These are phyloP conservation scores for Neurospora terricola DNA, from an alignment of 495 filamentous ascomycete species.

Conservation along the genomic window DNA sequence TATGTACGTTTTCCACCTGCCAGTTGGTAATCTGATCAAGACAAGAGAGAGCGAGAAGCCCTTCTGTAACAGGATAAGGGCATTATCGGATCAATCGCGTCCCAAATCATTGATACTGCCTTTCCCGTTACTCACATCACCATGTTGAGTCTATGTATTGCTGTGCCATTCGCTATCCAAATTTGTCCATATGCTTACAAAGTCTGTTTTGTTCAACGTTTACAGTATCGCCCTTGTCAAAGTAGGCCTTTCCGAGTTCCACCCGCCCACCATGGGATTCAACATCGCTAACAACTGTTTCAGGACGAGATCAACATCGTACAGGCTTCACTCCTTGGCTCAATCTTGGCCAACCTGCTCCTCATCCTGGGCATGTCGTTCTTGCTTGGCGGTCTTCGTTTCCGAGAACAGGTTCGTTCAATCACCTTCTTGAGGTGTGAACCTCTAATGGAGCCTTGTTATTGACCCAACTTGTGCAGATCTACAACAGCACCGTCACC, in stretches of 20 bases:
- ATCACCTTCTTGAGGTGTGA: background rate
- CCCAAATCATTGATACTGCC: constrained; percentile 6
- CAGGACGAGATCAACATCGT: constrained; percentile 80
- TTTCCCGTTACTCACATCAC: background rate
- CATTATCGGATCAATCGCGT: constrained; percentile 18
- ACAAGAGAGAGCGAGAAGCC: constrained; percentile 26
- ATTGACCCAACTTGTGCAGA: constrained; percentile 35
- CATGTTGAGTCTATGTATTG: constrained; percentile 3
- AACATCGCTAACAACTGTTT: constrained; percentile 20
- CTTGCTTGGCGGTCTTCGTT: constrained; percentile 74
- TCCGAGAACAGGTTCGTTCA: constrained; percentile 62
- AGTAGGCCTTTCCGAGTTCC: constrained; percentile 29
- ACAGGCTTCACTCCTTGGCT: constrained; percentile 79
- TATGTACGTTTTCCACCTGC: constrained; percentile 18
- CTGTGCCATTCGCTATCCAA: background rate
- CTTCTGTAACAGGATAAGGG: constrained; percentile 1
- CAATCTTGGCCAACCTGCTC: constrained; percentile 78
- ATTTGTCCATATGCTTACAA: background rate
- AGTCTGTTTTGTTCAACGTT: constrained; percentile 9
- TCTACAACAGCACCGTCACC: constrained; percentile 90
- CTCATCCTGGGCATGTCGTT: constrained; percentile 90
- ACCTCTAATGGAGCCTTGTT: background rate
- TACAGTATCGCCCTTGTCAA: constrained; percentile 57
- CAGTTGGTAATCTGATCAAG: constrained; percentile 15
- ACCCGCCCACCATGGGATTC: background rate